Percentiles rank a stretch among this genome's conserved stretches.
phyloP scores from a whole-genome alignment of 1,139 yeast species.

The Taiozyma onychis region DNA sequence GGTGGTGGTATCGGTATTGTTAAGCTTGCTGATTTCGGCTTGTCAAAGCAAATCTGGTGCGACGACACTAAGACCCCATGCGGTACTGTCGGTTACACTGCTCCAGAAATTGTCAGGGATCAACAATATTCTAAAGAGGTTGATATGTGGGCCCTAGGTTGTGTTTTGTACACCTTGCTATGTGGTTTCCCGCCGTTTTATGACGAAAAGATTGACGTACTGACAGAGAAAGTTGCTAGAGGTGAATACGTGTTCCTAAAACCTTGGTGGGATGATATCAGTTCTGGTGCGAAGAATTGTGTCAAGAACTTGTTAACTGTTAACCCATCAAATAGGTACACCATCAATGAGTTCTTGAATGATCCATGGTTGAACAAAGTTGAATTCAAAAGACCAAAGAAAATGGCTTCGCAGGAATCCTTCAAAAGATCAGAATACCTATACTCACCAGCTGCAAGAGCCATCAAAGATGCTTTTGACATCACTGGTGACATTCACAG shows the following conservation, averaged over 20 bases:
- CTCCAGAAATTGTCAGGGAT: constrained; percentile 89
- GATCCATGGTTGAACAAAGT: constrained; percentile 68
- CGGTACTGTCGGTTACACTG: constrained; percentile 89
- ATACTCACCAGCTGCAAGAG: constrained; percentile 87
- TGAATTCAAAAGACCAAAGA: constrained; percentile 19
- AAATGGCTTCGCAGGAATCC: constrained; percentile 10
- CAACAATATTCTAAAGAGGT: constrained; percentile 85
- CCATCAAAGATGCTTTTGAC: constrained; percentile 92
- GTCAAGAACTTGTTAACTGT: constrained; percentile 75
- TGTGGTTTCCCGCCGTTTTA: constrained; percentile 98
- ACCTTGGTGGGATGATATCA: constrained; percentile 98
- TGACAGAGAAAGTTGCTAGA: constrained; percentile 75
- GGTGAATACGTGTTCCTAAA: constrained; percentile 79
- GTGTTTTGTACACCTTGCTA: constrained; percentile 80
- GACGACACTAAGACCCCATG: constrained; percentile 78
- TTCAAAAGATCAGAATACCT: constrained; percentile 19
- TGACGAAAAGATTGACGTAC: constrained; percentile 77
- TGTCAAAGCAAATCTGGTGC: constrained; percentile 75
- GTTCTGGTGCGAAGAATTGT: constrained; percentile 71
- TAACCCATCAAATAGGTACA: constrained; percentile 71
- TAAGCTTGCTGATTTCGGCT: constrained; percentile 89
- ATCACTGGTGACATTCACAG: constrained; percentile 92
- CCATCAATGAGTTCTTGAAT: constrained; percentile 67
- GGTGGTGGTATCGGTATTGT: constrained; percentile 87
- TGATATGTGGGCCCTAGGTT: constrained; percentile 95